A percentile compares a stretch with the other conserved stretches of the same genome.
Evolutionary conservation across 768 basidiomycete genomes (phyloP).

Genomic region (Suillus bovinus): DNA sequence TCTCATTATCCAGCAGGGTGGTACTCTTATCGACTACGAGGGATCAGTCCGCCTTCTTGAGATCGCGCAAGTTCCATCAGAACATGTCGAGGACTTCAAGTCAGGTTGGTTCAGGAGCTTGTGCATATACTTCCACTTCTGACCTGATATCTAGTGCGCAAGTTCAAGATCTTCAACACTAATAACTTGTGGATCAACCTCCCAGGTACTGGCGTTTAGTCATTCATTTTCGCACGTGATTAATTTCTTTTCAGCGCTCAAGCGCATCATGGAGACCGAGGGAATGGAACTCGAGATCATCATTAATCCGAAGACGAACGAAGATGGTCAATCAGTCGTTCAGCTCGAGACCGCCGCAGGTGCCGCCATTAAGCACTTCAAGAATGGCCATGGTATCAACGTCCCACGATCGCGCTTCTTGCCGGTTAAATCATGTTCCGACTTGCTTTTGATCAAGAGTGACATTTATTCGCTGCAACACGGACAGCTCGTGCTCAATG

Average conservation of each 20-base stretch:
- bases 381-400: constrained; percentile 67
- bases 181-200: constrained; percentile 66
- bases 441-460: constrained; percentile 64
- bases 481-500: constrained; percentile 65
- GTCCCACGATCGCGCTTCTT: constrained; percentile 74
- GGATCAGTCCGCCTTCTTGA: constrained; percentile 69
- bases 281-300: constrained; percentile 80
- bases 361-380: constrained; percentile 74
- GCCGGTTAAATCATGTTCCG: constrained; percentile 63
- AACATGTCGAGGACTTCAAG: constrained; percentile 76
- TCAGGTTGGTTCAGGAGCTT: constrained; percentile 30
- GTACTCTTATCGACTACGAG: constrained; percentile 69
- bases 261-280: constrained; percentile 69
- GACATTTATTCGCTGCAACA: constrained; percentile 72
- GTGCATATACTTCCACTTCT: neutral
- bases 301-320: constrained; percentile 68
- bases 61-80: constrained; percentile 72
- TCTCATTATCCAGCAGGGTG: constrained; percentile 37
- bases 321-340: constrained; percentile 69
- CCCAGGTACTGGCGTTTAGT: constrained; percentile 31
- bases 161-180: constrained; percentile 83
- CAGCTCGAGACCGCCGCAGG: constrained; percentile 81
- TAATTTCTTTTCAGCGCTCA: constrained; percentile 50
- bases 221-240: neutral
- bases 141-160: constrained; percentile 42